Evolutionary conservation across 306 rosid genomes (phyloP).

Genomic region (Rosa persica): DNA sequence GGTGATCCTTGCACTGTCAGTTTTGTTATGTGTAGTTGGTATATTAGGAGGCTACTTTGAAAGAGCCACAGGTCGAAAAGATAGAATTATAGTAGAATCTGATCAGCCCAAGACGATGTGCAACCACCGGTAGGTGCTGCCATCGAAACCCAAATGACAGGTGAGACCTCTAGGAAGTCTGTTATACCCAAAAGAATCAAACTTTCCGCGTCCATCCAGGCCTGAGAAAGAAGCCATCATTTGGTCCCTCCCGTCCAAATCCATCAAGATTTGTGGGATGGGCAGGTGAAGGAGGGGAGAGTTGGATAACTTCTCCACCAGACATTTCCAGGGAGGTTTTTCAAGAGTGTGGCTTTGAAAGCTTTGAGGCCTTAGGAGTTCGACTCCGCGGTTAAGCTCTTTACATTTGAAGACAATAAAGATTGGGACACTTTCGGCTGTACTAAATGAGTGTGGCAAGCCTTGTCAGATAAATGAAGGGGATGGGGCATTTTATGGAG

Average conservation of each 20-base stretch:
- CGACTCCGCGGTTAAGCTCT: conserved; percentile 66
- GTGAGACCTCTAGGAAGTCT: neutral
- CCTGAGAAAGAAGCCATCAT: neutral
- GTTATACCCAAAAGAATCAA: neutral
- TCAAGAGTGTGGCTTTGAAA: conserved; percentile 61
- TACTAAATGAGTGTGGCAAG: conserved; percentile 70
- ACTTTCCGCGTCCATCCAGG: neutral
- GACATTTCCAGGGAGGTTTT: conserved; percentile 67
- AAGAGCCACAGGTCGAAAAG: neutral
- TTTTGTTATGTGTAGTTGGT: neutral
- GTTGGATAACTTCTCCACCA: conserved; percentile 67
- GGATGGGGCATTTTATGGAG: conserved; percentile 93
- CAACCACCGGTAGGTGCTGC: neutral
- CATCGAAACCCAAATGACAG: neutral
- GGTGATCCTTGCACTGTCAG: neutral
- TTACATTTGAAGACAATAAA: conserved; percentile 63
- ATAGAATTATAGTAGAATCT: neutral
- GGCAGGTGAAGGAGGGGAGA: conserved; percentile 63
- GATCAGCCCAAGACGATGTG: neutral
- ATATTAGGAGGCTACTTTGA: neutral
- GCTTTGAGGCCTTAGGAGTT: conserved; percentile 75
- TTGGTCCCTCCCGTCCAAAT: conserved; percentile 58
- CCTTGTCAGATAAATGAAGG: conserved; percentile 94
- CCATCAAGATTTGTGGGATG: conserved; percentile 71
- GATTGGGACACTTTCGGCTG: conserved; percentile 95